These are phyloP conservation scores for Dendrothele bispora DNA, from an alignment of 768 basidiomycete genomes.

Conservation along the genomic window DNA sequence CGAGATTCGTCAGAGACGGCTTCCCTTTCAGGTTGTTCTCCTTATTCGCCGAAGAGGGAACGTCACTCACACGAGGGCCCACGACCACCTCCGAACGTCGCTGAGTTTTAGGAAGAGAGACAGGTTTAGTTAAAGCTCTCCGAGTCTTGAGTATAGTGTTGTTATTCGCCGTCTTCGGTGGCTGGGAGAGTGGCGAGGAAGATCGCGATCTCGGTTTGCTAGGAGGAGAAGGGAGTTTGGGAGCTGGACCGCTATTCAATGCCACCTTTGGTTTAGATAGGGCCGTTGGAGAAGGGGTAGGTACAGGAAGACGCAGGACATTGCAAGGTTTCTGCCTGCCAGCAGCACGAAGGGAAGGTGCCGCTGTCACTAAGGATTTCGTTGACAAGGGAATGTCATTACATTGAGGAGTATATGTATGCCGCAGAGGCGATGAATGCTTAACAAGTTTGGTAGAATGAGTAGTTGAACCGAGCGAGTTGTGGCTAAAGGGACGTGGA, in stretches of 20 bases:
- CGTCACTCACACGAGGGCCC: background rate
- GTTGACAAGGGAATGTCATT: background rate
- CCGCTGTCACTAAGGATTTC: background rate
- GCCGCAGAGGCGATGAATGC: constrained; percentile 9
- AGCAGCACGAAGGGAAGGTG: background rate
- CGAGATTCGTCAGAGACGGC: background rate
- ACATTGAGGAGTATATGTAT: constrained; percentile 12
- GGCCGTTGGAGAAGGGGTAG: background rate
- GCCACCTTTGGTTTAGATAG: too few species aligned
- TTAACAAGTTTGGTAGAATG: background rate
- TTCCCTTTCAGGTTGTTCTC: constrained; percentile 7
- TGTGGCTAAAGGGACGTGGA: background rate
- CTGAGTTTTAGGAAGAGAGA: background rate
- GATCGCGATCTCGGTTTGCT: background rate
- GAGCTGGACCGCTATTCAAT: too few species aligned
- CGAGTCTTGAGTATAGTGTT: background rate
- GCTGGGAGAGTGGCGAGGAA: background rate
- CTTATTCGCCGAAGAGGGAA: background rate
- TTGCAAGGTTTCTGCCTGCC: background rate
- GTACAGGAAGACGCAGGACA: too few species aligned
- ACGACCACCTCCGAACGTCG: too few species aligned
- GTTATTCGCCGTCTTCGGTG: background rate
- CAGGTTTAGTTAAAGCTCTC: background rate
- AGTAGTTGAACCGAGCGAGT: constrained; percentile 5
- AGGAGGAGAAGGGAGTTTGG: background rate